phyloP scores from a whole-genome alignment of 345 rosid genomes.

The Clarkia xantiana region DNA sequence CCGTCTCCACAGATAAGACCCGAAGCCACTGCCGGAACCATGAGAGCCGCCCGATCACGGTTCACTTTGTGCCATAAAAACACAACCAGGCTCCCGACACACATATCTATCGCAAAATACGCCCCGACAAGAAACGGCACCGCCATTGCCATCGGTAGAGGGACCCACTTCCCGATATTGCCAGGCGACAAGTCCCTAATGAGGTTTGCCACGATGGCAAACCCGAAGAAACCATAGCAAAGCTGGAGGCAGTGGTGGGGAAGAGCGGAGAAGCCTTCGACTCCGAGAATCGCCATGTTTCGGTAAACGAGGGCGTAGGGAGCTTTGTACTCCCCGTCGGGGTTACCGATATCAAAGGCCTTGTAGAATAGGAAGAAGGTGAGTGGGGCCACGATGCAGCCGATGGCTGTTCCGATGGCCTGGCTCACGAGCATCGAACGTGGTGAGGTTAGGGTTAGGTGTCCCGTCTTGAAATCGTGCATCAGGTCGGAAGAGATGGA shows the following conservation, averaged over 20 bases:
- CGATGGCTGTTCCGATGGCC: constrained; percentile 73
- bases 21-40: constrained; percentile 86
- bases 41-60: constrained; percentile 30
- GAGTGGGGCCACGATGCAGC: constrained; percentile 79
- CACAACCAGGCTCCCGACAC: constrained; percentile 51
- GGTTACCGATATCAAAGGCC: constrained; percentile 85
- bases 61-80: constrained; percentile 44
- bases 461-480: constrained; percentile 95
- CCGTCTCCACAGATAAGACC: constrained; percentile 95
- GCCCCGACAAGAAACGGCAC: constrained; percentile 90
- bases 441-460: constrained; percentile 80
- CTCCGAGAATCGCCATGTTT: constrained; percentile 91
- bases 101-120: constrained; percentile 78
- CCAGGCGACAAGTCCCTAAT: constrained; percentile 41
- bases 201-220: constrained; percentile 57
- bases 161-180: constrained; percentile 49
- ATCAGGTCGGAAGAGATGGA: constrained; percentile 80
- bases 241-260: constrained; percentile 74
- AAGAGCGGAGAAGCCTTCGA: constrained; percentile 89
- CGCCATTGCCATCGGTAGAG: constrained; percentile 97
- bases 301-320: constrained; percentile 81
- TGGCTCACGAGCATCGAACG: constrained; percentile 82
- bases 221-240: constrained; percentile 69
- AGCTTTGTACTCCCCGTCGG: constrained; percentile 81
- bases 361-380: constrained; percentile 77